Base-by-base conservation (phyloP, 805 yeast species). In the Kluyveromyces nonfermentans region DNA sequence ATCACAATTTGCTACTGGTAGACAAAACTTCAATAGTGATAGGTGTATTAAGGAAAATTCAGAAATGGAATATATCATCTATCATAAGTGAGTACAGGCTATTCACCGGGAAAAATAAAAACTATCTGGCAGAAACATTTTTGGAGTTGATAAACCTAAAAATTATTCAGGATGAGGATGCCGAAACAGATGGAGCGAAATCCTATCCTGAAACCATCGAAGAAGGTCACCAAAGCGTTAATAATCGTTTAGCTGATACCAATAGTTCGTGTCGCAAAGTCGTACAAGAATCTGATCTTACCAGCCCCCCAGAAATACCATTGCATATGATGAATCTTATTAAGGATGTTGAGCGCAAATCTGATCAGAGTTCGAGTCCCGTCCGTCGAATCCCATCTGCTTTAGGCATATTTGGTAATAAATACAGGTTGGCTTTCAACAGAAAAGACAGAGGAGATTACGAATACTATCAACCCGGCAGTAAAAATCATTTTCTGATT, bases 11-110 rank as follows among this genome's bases (percentile, higher is more conserved):
- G 5, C 66, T 90, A 37, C 61, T 90, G 12, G 78, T 93, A 18
- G 97, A 93, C 57, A 75, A 83, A 33, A 80, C 89, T 6, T 81
- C 83, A 46, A 77, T 93, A 10, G 71, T 89, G 16, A 76, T 87
- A 9, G 96, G 97, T 0, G 69, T 89, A 2, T 64, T 93, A 30
- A 70, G 98, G 41, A 80, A 82, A 58, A 70, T 89, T 33, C 93
- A 86, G 62, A 83, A 83, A 63, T 90, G 97, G 97, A 82, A 80
- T 53, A 82, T 83, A 57, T 78, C 89, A 19, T 81, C 94, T 16
- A 78, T 90, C 5, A 74, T 88, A 18, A 82, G 82, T 53, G 97
- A 90, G 60, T 93, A 87, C 63, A 69, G 96, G 42, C 70, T 85
- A 7, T 85, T 78, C 61, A 71, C 85, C 17, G 84, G 87, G 25